Conservation (phyloP, 1,284 basidiomycete species). For the Anthracocystis walkeri region DNA sequence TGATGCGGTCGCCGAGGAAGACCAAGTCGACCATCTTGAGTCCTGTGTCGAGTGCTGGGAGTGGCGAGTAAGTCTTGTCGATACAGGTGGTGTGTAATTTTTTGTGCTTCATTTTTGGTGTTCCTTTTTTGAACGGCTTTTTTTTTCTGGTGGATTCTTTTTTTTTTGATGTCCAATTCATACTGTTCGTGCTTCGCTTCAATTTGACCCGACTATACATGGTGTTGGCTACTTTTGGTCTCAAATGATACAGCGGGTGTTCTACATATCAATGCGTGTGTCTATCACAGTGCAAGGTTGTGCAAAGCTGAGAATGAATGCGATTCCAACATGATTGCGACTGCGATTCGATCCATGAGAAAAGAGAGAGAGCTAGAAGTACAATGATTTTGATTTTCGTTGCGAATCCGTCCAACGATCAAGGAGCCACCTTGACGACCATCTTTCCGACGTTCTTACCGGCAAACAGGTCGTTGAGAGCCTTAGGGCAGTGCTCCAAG, state of each 20-base stretch:
- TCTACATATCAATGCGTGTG: too few relatives aligned
- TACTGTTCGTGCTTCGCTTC: conserved; percentile 5
- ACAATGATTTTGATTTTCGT: background rate
- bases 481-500: conserved; percentile 41
- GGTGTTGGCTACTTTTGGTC: background rate
- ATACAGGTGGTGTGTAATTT: background rate
- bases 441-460: conserved; percentile 60
- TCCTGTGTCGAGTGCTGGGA: conserved; percentile 39
- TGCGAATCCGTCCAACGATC: background rate
- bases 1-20: conserved; percentile 32
- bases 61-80: conserved; percentile 16
- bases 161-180: background rate
- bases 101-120: conserved; percentile 6
- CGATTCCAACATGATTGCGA: background rate
- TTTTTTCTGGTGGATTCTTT: conserved; percentile 11
- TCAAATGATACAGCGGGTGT: too few relatives aligned
- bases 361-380: background rate
- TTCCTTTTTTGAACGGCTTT: background rate
- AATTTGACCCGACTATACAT: background rate
- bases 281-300: too few relatives aligned
- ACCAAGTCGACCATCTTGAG: conserved; percentile 43
- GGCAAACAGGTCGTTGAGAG: conserved; percentile 55
- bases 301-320: background rate
- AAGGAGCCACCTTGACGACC: conserved; percentile 51
- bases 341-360: conserved; percentile 6